Base-by-base conservation (phyloP, 805 yeast species). In the Wickerhamiella vanderwaltii region DNA sequence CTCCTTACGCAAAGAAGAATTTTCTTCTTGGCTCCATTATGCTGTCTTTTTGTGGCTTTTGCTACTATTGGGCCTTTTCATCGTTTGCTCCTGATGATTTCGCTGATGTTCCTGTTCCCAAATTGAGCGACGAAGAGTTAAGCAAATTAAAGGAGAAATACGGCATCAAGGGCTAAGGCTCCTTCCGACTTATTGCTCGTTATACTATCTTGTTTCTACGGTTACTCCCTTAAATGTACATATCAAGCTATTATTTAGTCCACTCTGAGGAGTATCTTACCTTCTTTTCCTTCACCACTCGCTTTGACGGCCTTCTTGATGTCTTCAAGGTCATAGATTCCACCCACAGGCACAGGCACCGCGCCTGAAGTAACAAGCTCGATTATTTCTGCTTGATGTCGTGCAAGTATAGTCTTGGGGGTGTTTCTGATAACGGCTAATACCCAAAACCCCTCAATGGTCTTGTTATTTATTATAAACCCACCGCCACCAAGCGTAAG, bases 41-140 rank as follows among this genome's bases (percentile, higher is more conserved):
- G 16, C 62, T 76, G 4, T 71, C 79, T n/a, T 62, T 84, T 40
- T 77, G 91, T 5, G 65, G 72, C 9, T 76, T 82, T 33, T 79
- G 85, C 20, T 87, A 56, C 45, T 46, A 43, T 37, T 58, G 57
- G 57, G 51, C 60, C 18, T 54, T 48, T 52, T 47, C 48, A 33
- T 48, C 58, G 34, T 54, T 58, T 45, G 68, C 54, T 33, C 60
- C 51, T 66, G 95, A 86, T 56, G 94, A 88, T 49, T 85, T 88
- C 58, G 75, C 70, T 35, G 95, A 87, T 58, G 84, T 88, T 51
- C 96, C 96, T 30, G 77, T 88, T 50, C 98, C 98, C 36, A 96
- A 97, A 15, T 69, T 88, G 45, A 71, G 79, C 29, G 91, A 81
- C 46, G 77, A 70, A 41, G 91, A 85, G 57, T 67, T 88, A 55